phyloP scores from a whole-genome alignment of 1,284 basidiomycete genomes.

The Phylloboletellus chloephorus region DNA sequence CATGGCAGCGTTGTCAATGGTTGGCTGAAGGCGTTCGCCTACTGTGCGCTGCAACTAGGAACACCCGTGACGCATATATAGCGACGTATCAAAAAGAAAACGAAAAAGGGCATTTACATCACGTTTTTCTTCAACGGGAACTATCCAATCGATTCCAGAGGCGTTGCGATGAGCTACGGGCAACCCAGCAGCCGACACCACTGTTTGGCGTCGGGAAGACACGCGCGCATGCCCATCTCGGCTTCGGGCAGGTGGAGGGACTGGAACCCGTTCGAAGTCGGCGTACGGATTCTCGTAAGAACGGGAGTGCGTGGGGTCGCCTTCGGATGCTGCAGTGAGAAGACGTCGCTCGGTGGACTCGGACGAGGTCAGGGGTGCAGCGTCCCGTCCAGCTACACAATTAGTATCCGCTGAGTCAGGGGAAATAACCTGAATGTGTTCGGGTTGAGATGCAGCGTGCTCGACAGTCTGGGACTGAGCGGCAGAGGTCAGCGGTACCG shows the following conservation, averaged over 20 bases:
- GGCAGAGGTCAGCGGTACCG: neutral
- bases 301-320: neutral
- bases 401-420: conserved; percentile 1
- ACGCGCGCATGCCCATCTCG: conserved; percentile 16
- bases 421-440: neutral
- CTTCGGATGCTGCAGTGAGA: conserved; percentile 8
- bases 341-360: conserved; percentile 11
- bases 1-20: conserved; percentile 35
- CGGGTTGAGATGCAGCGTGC: neutral
- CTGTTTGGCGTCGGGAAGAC: conserved; percentile 8
- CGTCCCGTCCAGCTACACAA: neutral
- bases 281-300: conserved; percentile 8
- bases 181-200: neutral
- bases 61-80: neutral
- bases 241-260: conserved; percentile 6
- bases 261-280: conserved; percentile 11
- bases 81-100: neutral
- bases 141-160: conserved; percentile 27
- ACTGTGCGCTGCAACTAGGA: conserved; percentile 32
- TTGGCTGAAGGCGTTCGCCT: conserved; percentile 42
- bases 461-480: neutral
- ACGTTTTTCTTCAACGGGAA: conserved; percentile 23
- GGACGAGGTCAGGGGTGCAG: conserved; percentile 10
- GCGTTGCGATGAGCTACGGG: neutral
- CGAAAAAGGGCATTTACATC: conserved; percentile 11